phyloP scores from a whole-genome alignment of 306 rosid genomes.

The Castanea crenata region DNA sequence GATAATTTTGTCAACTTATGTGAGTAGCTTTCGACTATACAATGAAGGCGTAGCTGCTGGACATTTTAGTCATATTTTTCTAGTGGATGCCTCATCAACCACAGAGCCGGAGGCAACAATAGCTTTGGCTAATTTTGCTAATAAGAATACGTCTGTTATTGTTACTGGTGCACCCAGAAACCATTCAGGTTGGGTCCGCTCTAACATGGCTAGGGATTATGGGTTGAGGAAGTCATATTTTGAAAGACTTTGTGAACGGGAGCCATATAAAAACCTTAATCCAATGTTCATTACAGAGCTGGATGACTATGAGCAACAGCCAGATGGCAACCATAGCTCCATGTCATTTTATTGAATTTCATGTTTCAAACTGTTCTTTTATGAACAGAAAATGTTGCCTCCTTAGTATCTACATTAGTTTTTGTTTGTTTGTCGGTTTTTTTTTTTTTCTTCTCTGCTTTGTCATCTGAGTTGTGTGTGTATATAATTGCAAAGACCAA shows the following conservation, averaged over 20 bases:
- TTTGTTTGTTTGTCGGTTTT: not conserved
- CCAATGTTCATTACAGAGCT: not conserved
- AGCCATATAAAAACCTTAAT: not conserved
- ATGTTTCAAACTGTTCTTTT: not conserved
- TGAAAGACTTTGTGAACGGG: constrained; percentile 23
- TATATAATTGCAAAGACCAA: not conserved
- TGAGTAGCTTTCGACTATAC: constrained; percentile 21
- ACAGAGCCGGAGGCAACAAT: constrained; percentile 32
- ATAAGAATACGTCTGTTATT: constrained; percentile 20
- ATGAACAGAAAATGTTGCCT: not conserved
- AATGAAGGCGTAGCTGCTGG: not conserved
- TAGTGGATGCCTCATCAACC: constrained; percentile 39
- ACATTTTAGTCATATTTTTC: constrained; percentile 39
- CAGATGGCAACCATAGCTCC: no score
- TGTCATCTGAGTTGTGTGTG: not conserved
- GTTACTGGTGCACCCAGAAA: constrained; percentile 20
- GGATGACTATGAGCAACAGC: not conserved
- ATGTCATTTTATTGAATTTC: not conserved
- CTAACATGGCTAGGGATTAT: constrained; percentile 17
- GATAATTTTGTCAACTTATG: constrained; percentile 40
- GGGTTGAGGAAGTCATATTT: constrained; percentile 31
- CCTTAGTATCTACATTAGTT: no score
- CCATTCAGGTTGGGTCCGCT: constrained; percentile 18
- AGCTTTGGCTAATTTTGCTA: constrained; percentile 28
- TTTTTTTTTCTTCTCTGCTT: not conserved